Conservation (phyloP, 345 rosid species). For the Iberis pinnata region DNA sequence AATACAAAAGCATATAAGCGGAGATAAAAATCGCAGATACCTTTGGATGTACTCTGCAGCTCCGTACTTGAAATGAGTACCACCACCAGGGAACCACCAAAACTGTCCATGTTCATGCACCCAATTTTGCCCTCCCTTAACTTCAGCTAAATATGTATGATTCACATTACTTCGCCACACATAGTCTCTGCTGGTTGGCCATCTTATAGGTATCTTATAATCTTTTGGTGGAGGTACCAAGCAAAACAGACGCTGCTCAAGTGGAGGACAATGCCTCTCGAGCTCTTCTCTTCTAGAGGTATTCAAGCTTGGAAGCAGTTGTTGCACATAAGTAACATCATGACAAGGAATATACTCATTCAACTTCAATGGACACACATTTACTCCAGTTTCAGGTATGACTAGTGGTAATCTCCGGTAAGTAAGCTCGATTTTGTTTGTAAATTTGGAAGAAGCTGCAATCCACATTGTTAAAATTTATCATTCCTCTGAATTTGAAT, state of each 20-base stretch:
- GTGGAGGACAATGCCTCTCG: constrained; percentile 88
- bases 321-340: constrained; percentile 45
- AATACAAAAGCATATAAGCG: not conserved
- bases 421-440: constrained; percentile 50
- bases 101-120: constrained; percentile 63
- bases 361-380: constrained; percentile 64
- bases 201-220: constrained; percentile 74
- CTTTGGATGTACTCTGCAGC: constrained; percentile 87
- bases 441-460: constrained; percentile 43
- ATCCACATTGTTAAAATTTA: not conserved
- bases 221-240: constrained; percentile 82
- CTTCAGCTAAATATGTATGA: constrained; percentile 77
- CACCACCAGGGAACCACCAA: constrained; percentile 99
- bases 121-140: constrained; percentile 98
- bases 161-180: constrained; percentile 94
- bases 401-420: constrained; percentile 45
- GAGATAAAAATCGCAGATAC: constrained; percentile 7
- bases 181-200: constrained; percentile 87
- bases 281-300: constrained; percentile 69
- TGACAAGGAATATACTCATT: constrained; percentile 91
- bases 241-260: constrained; percentile 70
- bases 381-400: constrained; percentile 57
- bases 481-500: not conserved
- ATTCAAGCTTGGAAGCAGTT: constrained; percentile 51
- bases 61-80: constrained; percentile 94